These are phyloP conservation scores for Botrytis squamosa DNA, from an alignment of 2,329 filamentous ascomycete species.

Conservation along the genomic window DNA sequence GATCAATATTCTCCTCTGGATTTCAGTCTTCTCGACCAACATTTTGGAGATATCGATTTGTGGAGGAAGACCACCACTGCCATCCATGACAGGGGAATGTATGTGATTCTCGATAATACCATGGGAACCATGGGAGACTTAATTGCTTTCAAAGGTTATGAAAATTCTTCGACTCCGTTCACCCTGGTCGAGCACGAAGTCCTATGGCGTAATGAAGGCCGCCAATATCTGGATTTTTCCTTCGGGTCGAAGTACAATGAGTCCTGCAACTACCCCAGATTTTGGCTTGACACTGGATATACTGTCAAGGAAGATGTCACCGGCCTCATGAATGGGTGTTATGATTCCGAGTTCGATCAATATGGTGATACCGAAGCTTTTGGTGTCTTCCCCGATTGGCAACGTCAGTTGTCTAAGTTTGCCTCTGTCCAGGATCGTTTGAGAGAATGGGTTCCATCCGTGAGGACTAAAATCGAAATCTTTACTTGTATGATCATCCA, in stretches of 20 bases:
- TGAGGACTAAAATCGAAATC: slow-evolving; percentile 55
- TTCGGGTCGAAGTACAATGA: slow-evolving; percentile 55
- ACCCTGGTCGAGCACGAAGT: slow-evolving; percentile 53
- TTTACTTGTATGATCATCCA: slow-evolving; percentile 63
- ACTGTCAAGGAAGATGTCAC: slow-evolving; percentile 45
- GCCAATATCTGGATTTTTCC: slow-evolving; percentile 58
- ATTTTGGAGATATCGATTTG: slow-evolving; percentile 57
- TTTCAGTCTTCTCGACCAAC: slow-evolving; percentile 61
- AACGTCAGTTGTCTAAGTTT: slow-evolving; percentile 64
- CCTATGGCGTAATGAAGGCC: slow-evolving; percentile 51
- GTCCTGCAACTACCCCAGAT: slow-evolving; percentile 57
- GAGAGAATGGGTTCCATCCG: slow-evolving; percentile 60
- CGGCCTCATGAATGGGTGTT: slow-evolving; percentile 53
- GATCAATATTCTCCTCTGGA: slow-evolving; percentile 62
- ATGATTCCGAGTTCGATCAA: slow-evolving; percentile 61
- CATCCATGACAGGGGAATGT: slow-evolving; percentile 63
- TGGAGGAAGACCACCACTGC: slow-evolving; percentile 59
- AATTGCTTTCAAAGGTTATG: slow-evolving; percentile 59
- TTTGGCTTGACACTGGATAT: slow-evolving; percentile 57
- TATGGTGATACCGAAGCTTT: slow-evolving; percentile 57
- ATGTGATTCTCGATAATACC: slow-evolving; percentile 65
- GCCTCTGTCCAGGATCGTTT: slow-evolving; percentile 66
- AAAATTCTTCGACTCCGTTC: slow-evolving; percentile 59
- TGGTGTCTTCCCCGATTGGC: slow-evolving; percentile 61
- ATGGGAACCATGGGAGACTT: slow-evolving; percentile 59